Evolutionary conservation across 139 green algal species (phyloP).

Genomic region (Auxenochlorella pyrenoidosa): DNA sequence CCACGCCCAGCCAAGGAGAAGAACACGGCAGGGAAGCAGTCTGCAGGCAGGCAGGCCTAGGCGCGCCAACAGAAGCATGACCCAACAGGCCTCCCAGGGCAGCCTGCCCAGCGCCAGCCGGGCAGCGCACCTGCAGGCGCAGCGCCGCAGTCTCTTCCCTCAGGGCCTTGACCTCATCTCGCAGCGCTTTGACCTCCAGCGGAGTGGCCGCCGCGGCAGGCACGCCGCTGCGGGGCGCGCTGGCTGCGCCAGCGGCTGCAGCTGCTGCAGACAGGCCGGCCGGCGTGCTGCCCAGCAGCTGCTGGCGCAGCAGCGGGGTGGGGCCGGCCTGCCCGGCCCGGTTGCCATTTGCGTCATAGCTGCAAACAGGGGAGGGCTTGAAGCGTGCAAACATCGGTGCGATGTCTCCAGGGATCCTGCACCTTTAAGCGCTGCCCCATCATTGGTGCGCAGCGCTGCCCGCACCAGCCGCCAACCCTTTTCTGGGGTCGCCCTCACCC

Average conservation of each 20-base stretch:
- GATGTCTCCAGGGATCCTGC: too few relatives aligned
- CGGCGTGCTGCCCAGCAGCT: conserved; percentile 13
- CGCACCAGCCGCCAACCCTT: too few relatives aligned
- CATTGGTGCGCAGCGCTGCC: too few relatives aligned
- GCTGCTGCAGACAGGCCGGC: neutral
- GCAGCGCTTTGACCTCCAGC: neutral
- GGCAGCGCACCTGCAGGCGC: conserved; percentile 18
- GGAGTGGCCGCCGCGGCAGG: neutral
- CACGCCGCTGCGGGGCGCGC: neutral
- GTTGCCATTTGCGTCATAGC: conserved; percentile 24
- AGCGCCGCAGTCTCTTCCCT: conserved; percentile 3
- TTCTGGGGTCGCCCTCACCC: conserved; percentile 17
- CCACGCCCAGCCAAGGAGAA: neutral
- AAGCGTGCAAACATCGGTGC: too few relatives aligned
- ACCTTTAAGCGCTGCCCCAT: too few relatives aligned
- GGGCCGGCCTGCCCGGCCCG: neutral
- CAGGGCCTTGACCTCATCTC: neutral
- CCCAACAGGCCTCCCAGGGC: too few relatives aligned
- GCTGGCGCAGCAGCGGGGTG: conserved; percentile 13
- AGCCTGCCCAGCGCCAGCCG: too few relatives aligned
- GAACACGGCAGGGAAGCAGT: too few relatives aligned
- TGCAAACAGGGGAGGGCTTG: neutral
- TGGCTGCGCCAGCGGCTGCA: neutral
- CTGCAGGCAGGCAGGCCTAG: too few relatives aligned
- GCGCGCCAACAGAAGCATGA: too few relatives aligned